Base-by-base conservation (phyloP, 768 basidiomycete species). In the Trametes coccinea region DNA sequence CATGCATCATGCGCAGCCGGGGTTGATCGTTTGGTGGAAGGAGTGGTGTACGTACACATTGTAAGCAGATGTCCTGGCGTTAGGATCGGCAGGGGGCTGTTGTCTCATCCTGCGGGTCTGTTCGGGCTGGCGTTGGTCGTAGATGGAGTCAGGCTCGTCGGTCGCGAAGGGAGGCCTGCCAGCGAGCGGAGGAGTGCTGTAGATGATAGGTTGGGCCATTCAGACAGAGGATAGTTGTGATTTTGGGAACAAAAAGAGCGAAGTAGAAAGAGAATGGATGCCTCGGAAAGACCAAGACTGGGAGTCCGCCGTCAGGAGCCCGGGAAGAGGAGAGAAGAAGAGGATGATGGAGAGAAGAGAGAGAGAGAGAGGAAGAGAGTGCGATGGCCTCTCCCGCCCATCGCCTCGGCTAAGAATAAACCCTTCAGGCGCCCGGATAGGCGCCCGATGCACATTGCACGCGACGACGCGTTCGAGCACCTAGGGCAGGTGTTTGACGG, bases 131-230 rank as follows among this genome's bases (percentile, higher is more conserved):
- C 77, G 74, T 14, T 80, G 73, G 63, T 84, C 78, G 70, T 84
- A 89, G 65, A 80, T 75, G 27, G 82, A 80, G 72, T 88, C 85
- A 5, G 84, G 84, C 67, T 87, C 82, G 74, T 90, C 84, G 40
- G 86, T 88, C 48, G 85, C 88, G 70, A 82, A 89, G 30, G 86
- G 86, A 11, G 86, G 86, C 73, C 77, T 79, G 61, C 84, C 83
- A 71, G 85, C 84, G 62, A 85, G 76, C 56, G 85, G 78, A 27
- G 82, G 63, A 30, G 67, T 71, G 54, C 62, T 62, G 53, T 72
- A 72, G 66, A 67, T 66, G 56, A 69, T 67, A 30, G 67, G 68
- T 55, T 67, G 68, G 33, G 69, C 56, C 71, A 71, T 71, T 17
- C 22, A 40, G 43, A 29, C 40, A 47, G 50, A 29, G 13, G 50